Percentiles rank a stretch among this genome's conserved stretches.
phyloP scores from a whole-genome alignment of 805 yeast species.

The Diddensiella transvaalensis region DNA sequence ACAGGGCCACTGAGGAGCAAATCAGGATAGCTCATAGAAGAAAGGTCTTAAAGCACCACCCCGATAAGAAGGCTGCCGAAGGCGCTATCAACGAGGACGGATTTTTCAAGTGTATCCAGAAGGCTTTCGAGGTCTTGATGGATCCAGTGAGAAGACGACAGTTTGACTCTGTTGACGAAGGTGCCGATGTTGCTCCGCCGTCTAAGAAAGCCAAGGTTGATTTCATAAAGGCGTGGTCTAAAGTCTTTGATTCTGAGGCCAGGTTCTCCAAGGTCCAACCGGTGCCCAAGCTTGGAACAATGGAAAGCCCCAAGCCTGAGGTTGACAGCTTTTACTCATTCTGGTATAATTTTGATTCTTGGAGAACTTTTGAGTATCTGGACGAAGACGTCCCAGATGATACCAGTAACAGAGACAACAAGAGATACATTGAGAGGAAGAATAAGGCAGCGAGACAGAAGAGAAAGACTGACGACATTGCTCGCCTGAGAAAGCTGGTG shows the following conservation, averaged over 20 bases:
- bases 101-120: slow-evolving; percentile 96
- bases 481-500: slow-evolving; percentile 78
- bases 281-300: slow-evolving; percentile 74
- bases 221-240: slow-evolving; percentile 89
- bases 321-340: slow-evolving; percentile 86
- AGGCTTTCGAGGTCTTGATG: slow-evolving; percentile 85
- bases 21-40: slow-evolving; percentile 95
- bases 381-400: slow-evolving; percentile 99
- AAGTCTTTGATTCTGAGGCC: slow-evolving; percentile 84
- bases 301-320: slow-evolving; percentile 65
- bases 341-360: slow-evolving; percentile 93
- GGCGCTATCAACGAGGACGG: slow-evolving; percentile 79
- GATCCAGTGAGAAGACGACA: slow-evolving; percentile 87
- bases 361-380: slow-evolving; percentile 97
- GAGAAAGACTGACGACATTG: slow-evolving; percentile 96
- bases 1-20: slow-evolving; percentile 87
- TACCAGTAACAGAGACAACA: slow-evolving; percentile 98
- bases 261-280: slow-evolving; percentile 92
- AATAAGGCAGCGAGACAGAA: slow-evolving; percentile 95
- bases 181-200: slow-evolving; percentile 83
- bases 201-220: slow-evolving; percentile 58
- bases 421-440: slow-evolving; percentile 97
- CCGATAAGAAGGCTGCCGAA: slow-evolving; percentile 92
- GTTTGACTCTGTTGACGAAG: slow-evolving; percentile 90
- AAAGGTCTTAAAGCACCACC: slow-evolving; percentile 95